Conservation (phyloP, 2,329 filamentous ascomycete species). For the Alternaria incomplexa region DNA sequence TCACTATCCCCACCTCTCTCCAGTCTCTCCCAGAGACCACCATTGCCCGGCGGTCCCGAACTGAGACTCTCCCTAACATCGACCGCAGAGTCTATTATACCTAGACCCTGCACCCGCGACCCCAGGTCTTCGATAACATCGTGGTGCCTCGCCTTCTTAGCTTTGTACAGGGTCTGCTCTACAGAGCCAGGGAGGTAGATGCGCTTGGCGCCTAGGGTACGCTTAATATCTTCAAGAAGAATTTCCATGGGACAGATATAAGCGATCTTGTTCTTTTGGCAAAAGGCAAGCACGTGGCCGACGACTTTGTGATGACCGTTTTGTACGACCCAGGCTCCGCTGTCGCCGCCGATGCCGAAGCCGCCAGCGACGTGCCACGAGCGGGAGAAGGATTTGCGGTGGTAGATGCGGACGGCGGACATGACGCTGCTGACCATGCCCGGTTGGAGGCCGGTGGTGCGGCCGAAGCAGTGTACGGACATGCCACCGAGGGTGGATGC, state of each 20-base stretch:
- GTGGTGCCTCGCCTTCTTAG: slow-evolving; percentile 12
- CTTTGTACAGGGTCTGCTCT: slow-evolving; percentile 30
- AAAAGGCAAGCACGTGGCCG: slow-evolving; percentile 91
- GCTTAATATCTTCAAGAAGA: slow-evolving; percentile 81
- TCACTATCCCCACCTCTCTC: background rate
- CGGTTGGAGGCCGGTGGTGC: slow-evolving; percentile 81
- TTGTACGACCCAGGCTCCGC: slow-evolving; percentile 90
- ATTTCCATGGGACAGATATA: slow-evolving; percentile 98
- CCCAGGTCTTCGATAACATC: slow-evolving; percentile 28
- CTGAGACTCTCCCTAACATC: slow-evolving; percentile 14
- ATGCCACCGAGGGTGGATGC: slow-evolving; percentile 71
- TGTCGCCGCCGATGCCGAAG: slow-evolving; percentile 81
- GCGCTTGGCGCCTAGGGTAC: slow-evolving; percentile 72
- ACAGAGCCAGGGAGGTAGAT: slow-evolving; percentile 72
- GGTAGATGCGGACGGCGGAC: slow-evolving; percentile 85
- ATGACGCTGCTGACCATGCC: slow-evolving; percentile 80
- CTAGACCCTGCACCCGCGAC: slow-evolving; percentile 36
- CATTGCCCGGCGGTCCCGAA: background rate
- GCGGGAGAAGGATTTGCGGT: slow-evolving; percentile 78
- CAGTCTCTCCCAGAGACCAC: background rate
- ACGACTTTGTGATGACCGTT: slow-evolving; percentile 79
- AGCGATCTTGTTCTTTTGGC: slow-evolving; percentile 76
- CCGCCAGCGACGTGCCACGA: slow-evolving; percentile 68
- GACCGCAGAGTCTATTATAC: slow-evolving; percentile 38
- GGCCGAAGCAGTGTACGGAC: slow-evolving; percentile 84